Base-by-base conservation (phyloP, 257 asterid species). In the Thymus quinquecostatus region DNA sequence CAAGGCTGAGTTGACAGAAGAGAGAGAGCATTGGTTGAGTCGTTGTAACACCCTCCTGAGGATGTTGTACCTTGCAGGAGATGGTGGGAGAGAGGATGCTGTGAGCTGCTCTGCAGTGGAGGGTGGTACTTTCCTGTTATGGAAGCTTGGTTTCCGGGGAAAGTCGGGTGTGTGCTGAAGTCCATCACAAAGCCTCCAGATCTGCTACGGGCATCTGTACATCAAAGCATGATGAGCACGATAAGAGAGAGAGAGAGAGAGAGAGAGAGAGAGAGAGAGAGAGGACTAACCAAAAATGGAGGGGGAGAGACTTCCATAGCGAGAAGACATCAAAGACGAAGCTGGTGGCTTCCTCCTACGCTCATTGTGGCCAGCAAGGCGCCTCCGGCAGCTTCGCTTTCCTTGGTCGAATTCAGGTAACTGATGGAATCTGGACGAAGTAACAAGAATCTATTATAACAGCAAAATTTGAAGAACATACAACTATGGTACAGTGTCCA, bases 1-100 rank as follows among this genome's bases (percentile, higher is more conserved):
- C 96, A 92, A 49, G 93, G 84, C 60, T 87, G 92, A 67, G 79
- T 93, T 93, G 98, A 93, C 97, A 89, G 97, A 91, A 93, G 98
- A 93, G 96, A 93, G 98, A 86, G 98, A 93, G 96, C 98, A 80
- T 81, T 76, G 75, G 68, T 73, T 80, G 93, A 85, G 77, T 79
- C 87, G n/a, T 53, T 48, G 70, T 66, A 86, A 71, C 87, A 75
- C 69, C 87, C 83, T 45, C 80, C 86, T 1, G 88, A 69, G 72
- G 92, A 79, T 71, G 71, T 64, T 56, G 88, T 76, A 55, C 80
- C 82, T 66, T 70, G 90, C 69, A 84, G 75, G 61, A 84, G 77
- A 67, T 81, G 82, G 72, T 82, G 86, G 51, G 84, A 72, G 2
- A 83, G 79, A 66, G 84, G 80, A 43, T 57, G 71, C 48, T 76